Conservation (phyloP, 225 moss, liverwort and hornwort genomes). For the Thuidium tamariscinum region DNA sequence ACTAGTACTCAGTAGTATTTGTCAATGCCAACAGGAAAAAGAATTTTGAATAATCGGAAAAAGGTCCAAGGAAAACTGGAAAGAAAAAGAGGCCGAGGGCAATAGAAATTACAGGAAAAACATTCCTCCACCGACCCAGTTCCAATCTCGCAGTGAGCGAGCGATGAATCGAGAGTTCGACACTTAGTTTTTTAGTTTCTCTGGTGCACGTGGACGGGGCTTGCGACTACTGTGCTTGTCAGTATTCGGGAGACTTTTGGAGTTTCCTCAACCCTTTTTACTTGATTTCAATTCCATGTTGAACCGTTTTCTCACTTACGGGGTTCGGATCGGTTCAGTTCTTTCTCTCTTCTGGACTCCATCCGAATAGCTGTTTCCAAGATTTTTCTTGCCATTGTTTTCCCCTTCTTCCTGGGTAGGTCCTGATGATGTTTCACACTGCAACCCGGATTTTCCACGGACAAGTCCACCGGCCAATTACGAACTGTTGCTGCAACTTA, state of each 20-base stretch:
- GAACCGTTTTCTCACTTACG: not conserved
- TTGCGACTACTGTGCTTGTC: not conserved
- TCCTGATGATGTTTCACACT: no score
- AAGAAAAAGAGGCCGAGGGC: not conserved
- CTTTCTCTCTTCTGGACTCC: not conserved
- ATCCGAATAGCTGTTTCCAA: not conserved
- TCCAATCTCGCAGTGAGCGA: no score
- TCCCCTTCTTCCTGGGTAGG: no score
- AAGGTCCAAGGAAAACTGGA: not conserved
- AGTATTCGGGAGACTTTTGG: not conserved
- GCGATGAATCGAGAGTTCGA: not conserved
- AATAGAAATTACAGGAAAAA: not conserved
- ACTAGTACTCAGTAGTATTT: no score
- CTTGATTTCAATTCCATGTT: not conserved
- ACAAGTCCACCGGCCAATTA: not conserved
- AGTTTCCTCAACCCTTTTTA: not conserved
- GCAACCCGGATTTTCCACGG: not conserved
- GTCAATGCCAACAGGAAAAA: not conserved
- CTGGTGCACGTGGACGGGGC: not conserved
- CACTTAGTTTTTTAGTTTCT: no score
- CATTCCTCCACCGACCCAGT: not conserved
- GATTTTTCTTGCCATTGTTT: not conserved
- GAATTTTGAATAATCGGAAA: not conserved
- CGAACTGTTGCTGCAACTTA: not conserved
- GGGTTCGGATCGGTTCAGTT: accelerated